Evolutionary conservation across 2,329 filamentous ascomycete genomes (phyloP), one percentile per base, ranked within the genome.

Genomic region (Fusarium tuaranense): DNA sequence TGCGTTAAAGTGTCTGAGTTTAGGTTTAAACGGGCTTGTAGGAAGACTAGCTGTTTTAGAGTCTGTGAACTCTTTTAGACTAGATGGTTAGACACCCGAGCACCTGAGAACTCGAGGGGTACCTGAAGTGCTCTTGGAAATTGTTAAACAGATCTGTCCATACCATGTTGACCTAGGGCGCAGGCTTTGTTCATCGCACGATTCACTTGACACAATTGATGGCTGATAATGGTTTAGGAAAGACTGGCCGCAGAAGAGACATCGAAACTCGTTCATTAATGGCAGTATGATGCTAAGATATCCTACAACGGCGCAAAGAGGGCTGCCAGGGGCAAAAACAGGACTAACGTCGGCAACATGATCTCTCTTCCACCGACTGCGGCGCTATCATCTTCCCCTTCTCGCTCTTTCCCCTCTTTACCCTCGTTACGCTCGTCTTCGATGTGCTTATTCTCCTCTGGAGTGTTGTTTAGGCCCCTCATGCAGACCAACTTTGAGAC

Each of bases 401-500:
- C 38, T 6, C 5, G 8, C 25, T 30, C 38, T n/a, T 44, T 5
- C 14, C 9, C 18, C 25, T 30, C 58, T 12, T 44, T 7, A 7
- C 12, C 20, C 25, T 44, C 36, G 14, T 27, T 30, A 20, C 22
- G 25, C 7, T 61, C 58, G 13, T 61, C 58, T 9, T 25, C 20
- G 25, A 48, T 48, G 22, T 22, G 44, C 48, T 53, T 5, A 18
- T 53, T 53, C 36, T 41, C 39, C 22, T 60, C 36, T 7, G 5
- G 9, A 2, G 57, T 60, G 16, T 22, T 61, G 27, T 46, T 61
- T 27, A 61, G n/a, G 7, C 27, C 38, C 22, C 18, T 32, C 22
- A 61, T 16, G 16, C 58, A 61, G 38, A 46, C 27, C 39, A 61
- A 34, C 25, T 22, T 46, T 20, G 39, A 27, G 27, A 44, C 38